phyloP scores from a whole-genome alignment of 345 rosid species.

The Corymbia maculata region DNA sequence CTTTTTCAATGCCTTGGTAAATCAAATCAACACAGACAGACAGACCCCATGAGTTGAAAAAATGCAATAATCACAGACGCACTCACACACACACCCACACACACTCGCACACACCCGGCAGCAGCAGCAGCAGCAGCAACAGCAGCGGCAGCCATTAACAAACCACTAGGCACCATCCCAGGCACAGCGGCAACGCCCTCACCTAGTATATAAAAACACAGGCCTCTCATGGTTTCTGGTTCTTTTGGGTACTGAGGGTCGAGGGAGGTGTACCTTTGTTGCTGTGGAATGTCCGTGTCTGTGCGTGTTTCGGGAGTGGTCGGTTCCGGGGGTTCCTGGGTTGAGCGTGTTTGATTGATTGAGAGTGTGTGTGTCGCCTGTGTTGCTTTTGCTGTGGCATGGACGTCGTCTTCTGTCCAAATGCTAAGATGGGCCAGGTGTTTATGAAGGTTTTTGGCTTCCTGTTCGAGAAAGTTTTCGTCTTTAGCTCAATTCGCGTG shows the following conservation, averaged over 20 bases:
- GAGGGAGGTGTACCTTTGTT: background rate
- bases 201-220: conserved; percentile 24
- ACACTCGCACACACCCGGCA: background rate
- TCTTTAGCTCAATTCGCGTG: conserved; percentile 8
- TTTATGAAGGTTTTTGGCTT: conserved; percentile 22
- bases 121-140: background rate
- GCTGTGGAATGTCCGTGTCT: background rate
- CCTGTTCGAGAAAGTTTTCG: conserved; percentile 29
- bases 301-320: background rate
- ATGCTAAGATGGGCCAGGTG: conserved; percentile 31
- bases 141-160: background rate
- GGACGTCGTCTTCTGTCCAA: conserved; percentile 30
- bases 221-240: conserved; percentile 21
- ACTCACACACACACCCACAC: background rate
- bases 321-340: conserved; percentile 1
- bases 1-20: background rate
- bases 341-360: conserved; percentile 1
- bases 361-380: background rate
- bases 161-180: background rate
- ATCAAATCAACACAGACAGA: background rate
- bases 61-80: background rate
- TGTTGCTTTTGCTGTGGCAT: conserved; percentile 2
- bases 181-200: background rate
- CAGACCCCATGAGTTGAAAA: background rate
- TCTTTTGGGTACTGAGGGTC: conserved; percentile 28